Conservation (phyloP, 441 rosid species). For the Jatropha podagrica region DNA sequence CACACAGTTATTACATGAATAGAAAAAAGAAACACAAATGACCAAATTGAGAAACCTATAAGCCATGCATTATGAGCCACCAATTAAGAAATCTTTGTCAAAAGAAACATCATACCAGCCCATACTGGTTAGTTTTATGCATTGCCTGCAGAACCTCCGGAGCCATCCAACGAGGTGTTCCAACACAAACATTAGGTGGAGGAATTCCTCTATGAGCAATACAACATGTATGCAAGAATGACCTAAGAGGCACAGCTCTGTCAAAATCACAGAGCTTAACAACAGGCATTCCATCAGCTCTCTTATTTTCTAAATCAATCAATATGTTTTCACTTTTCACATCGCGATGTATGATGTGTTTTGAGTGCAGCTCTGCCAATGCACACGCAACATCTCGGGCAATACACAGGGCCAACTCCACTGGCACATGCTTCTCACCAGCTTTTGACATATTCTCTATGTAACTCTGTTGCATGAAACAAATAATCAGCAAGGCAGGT, state of each 20-base stretch:
- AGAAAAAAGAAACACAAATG: neutral
- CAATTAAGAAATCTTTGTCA: neutral
- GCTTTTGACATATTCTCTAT: conserved; percentile 62
- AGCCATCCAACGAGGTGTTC: conserved; percentile 99
- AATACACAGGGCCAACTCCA: conserved; percentile 62
- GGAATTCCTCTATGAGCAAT: conserved; percentile 78
- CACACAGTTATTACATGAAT: neutral
- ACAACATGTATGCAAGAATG: conserved; percentile 75
- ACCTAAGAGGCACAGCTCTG: conserved; percentile 90
- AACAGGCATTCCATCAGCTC: conserved; percentile 57
- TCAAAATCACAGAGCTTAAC: conserved; percentile 98
- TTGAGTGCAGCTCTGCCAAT: conserved; percentile 75
- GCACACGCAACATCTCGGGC: conserved; percentile 82
- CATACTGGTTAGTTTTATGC: conserved; percentile 60
- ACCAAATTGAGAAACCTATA: neutral
- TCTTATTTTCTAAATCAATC: conserved; percentile 66
- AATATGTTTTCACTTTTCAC: conserved; percentile 91
- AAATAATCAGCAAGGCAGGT: conserved; percentile 16
- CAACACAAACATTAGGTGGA: conserved; percentile 85
- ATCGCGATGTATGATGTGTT: conserved; percentile 93
- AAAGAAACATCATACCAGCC: conserved; percentile 56
- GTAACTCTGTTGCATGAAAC: conserved; percentile 49
- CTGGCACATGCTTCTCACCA: conserved; percentile 64
- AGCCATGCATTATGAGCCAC: neutral
- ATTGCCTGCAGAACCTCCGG: conserved; percentile 87